A percentile compares a stretch with the other conserved stretches of the same genome.
Evolutionary conservation across 176 grass and related monocot species (phyloP).

Genomic region (Tuctoria greenei): DNA sequence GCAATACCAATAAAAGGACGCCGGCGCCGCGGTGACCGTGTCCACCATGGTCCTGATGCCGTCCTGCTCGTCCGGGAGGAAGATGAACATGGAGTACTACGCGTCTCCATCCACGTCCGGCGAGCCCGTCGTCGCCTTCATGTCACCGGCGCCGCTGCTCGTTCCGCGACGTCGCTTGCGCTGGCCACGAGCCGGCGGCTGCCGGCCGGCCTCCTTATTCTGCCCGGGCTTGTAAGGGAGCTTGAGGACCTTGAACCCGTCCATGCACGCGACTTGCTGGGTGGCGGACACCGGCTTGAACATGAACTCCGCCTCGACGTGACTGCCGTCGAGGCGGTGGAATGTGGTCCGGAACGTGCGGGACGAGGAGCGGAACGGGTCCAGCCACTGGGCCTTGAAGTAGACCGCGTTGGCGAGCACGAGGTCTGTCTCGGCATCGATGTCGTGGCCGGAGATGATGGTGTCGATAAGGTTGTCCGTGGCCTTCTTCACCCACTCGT

Average conservation of each 20-base stretch:
- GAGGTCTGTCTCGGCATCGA: background rate
- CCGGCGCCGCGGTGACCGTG: background rate
- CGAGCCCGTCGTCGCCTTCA: too few species aligned
- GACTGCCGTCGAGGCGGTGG: conserved; percentile 2
- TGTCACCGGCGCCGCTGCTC: too few species aligned
- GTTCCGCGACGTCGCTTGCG: background rate
- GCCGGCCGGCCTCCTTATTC: background rate
- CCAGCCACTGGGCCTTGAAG: background rate
- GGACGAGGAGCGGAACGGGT: background rate
- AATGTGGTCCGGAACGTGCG: too few species aligned
- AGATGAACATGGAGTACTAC: conserved; percentile 22
- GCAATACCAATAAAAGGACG: background rate
- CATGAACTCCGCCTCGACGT: background rate
- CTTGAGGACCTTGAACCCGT: conserved; percentile 31
- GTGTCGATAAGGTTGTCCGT: background rate
- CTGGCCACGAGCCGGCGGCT: background rate
- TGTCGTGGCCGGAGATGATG: background rate
- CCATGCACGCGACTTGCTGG: background rate
- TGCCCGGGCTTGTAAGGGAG: background rate
- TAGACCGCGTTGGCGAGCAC: conserved; percentile 29
- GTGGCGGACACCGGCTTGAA: too few species aligned
- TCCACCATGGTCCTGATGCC: background rate
- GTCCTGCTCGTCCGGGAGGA: background rate
- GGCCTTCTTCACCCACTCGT: conserved; percentile 26
- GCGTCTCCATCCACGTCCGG: background rate